Evolutionary conservation across 2,329 filamentous ascomycete species (phyloP).

Genomic region (Bipolaris sorokiniana): DNA sequence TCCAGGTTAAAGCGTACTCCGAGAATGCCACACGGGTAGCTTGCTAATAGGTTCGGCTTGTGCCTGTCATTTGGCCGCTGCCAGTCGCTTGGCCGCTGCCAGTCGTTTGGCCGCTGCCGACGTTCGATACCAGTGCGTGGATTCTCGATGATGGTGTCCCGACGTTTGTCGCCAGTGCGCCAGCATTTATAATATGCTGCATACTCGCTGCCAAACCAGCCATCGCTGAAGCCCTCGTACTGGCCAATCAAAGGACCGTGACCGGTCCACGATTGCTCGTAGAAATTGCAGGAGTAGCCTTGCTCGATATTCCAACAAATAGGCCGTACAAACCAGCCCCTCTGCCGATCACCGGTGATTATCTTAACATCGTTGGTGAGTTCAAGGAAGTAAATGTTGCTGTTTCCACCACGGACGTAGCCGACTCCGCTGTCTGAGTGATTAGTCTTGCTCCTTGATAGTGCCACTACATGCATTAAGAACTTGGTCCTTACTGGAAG

Average conservation of each 20-base stretch:
- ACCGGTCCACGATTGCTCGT: conserved; percentile 4
- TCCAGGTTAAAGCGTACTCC: neutral
- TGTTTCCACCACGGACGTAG: conserved; percentile 3
- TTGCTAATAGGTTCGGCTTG: no score
- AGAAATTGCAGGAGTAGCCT: conserved; percentile 13
- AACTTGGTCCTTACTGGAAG: neutral
- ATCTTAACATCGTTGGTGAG: conserved; percentile 6
- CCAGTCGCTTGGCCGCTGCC: neutral
- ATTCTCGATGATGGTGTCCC: neutral
- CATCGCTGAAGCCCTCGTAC: conserved; percentile 6
- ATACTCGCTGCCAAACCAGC: conserved; percentile 7
- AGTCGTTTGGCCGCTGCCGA: neutral
- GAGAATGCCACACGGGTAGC: neutral
- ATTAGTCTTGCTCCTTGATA: neutral
- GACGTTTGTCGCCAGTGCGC: neutral
- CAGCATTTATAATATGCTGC: conserved; percentile 19
- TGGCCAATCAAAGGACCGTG: conserved; percentile 14
- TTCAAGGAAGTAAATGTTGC: conserved; percentile 8
- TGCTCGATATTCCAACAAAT: conserved; percentile 6
- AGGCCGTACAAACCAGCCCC: conserved; percentile 12
- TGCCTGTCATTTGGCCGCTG: neutral
- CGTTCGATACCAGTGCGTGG: no score
- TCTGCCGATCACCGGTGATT: conserved; percentile 2
- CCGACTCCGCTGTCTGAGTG: neutral
- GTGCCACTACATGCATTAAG: neutral